Percentiles rank a stretch among this genome's conserved stretches.
These are phyloP conservation scores for Aspergillus sclerotiicarbonarius DNA, from an alignment of 495 filamentous ascomycete genomes.

Conservation along the genomic window DNA sequence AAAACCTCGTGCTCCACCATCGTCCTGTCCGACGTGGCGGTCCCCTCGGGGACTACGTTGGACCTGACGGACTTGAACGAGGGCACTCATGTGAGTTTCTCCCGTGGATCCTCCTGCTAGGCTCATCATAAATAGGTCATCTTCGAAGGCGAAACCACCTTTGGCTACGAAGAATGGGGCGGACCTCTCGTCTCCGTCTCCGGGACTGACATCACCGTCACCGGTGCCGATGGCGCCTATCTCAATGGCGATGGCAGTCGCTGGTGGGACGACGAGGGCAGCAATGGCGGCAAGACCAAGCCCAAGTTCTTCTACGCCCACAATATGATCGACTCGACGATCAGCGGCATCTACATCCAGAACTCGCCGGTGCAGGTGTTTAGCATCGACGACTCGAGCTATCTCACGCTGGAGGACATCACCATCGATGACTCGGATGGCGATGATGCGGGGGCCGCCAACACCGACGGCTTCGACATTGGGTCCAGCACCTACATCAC, in stretches of 20 bases:
- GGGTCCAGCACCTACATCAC: slow-evolving; percentile 47
- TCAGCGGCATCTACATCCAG: slow-evolving; percentile 46
- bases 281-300: slow-evolving; percentile 50
- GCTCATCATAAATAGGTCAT: slow-evolving; percentile 31
- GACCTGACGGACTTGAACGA: slow-evolving; percentile 46
- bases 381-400: slow-evolving; percentile 53
- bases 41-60: slow-evolving; percentile 51
- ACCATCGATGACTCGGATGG: slow-evolving; percentile 62
- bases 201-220: slow-evolving; percentile 47
- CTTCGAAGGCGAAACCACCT: slow-evolving; percentile 53
- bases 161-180: slow-evolving; percentile 53
- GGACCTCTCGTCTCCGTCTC: slow-evolving; percentile 49
- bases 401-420: slow-evolving; percentile 50
- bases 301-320: slow-evolving; percentile 53
- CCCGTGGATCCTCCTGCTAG: not conserved
- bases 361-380: slow-evolving; percentile 62
- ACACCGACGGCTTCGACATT: slow-evolving; percentile 69
- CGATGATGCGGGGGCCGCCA: slow-evolving; percentile 48
- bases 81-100: slow-evolving; percentile 41
- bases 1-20: slow-evolving; percentile 54
- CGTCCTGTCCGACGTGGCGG: slow-evolving; percentile 42
- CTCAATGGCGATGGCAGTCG: slow-evolving; percentile 43
- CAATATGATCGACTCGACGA: slow-evolving; percentile 37
- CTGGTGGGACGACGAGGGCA: slow-evolving; percentile 46
- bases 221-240: slow-evolving; percentile 38